Conservation (phyloP, 2,329 filamentous ascomycete genomes). For the Cordyceps fumosorosea region DNA sequence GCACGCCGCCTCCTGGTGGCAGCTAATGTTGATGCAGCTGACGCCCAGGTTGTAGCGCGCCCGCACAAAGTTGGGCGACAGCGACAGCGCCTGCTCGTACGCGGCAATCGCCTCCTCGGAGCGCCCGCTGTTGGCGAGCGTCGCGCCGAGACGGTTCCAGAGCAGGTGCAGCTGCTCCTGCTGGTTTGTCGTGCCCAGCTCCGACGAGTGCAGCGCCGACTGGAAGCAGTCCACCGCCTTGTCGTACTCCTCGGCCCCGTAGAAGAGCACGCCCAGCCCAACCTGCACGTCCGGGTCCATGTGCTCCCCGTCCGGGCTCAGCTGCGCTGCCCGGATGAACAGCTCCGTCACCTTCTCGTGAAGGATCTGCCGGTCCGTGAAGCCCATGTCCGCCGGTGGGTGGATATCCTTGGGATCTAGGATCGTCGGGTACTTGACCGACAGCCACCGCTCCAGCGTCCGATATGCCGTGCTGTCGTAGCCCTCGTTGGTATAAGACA, state of each 20-base stretch:
- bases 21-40: conserved; percentile 94
- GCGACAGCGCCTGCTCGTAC: conserved; percentile 83
- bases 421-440: conserved; percentile 86
- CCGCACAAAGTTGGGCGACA: conserved; percentile 93
- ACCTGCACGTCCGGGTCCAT: conserved; percentile 99
- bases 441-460: conserved; percentile 92
- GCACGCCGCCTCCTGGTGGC: conserved; percentile 84
- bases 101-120: conserved; percentile 95
- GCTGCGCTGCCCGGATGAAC: conserved; percentile 87
- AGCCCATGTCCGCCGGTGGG: conserved; percentile 75
- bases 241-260: conserved; percentile 94
- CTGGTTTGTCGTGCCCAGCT: conserved; percentile 77
- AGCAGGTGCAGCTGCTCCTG: conserved; percentile 84
- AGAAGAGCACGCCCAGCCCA: conserved; percentile 92
- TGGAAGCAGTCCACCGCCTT: conserved; percentile 99
- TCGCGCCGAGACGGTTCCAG: conserved; percentile 95
- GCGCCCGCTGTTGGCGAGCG: conserved; percentile 87
- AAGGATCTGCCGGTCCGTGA: conserved; percentile 84
- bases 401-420: conserved; percentile 67
- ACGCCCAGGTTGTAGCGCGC: conserved; percentile 96
- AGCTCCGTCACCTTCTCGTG: conserved; percentile 86
- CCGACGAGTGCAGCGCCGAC: conserved; percentile 77
- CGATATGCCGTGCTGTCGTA: conserved; percentile 97
- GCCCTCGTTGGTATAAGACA: conserved; percentile 97
- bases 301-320: conserved; percentile 84